A percentile compares a stretch with the other conserved stretches of the same genome.
phyloP scores from a whole-genome alignment of 2,329 filamentous ascomycete species.

The Chrysoporthe deuterocubensis region DNA sequence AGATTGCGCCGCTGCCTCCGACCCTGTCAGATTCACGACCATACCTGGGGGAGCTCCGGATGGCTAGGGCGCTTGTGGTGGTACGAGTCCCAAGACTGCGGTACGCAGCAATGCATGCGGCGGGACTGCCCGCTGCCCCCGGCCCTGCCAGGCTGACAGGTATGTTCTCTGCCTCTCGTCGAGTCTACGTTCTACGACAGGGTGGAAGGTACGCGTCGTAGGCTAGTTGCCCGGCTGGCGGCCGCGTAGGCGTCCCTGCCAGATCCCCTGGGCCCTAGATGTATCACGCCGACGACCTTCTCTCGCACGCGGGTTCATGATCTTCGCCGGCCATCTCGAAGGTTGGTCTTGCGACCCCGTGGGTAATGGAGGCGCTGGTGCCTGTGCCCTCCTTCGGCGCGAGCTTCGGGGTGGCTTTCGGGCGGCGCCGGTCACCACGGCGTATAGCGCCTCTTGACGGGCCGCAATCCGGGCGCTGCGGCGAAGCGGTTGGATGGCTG shows the following conservation, averaged over 20 bases:
- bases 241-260: not conserved
- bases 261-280: not conserved
- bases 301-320: not conserved
- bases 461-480: slow-evolving; percentile 12
- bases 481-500: slow-evolving; percentile 2
- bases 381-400: not conserved
- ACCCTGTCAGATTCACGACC: too few species aligned
- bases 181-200: too few species aligned
- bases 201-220: too few species aligned
- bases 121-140: too few species aligned
- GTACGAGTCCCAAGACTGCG: too few species aligned
- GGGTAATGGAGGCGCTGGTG: not conserved
- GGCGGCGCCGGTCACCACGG: not conserved
- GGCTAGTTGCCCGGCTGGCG: too few species aligned
- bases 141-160: too few species aligned
- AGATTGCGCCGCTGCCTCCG: too few species aligned
- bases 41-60: too few species aligned
- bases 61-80: too few species aligned
- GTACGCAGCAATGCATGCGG: too few species aligned
- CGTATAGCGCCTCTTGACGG: slow-evolving; percentile 1
- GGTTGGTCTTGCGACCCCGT: not conserved
- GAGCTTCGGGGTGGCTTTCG: slow-evolving; percentile 1
- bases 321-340: not conserved
- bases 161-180: too few species aligned
- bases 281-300: not conserved